Percentiles rank a stretch among this genome's conserved stretches.
phyloP scores from a whole-genome alignment of 805 yeast species.

The Ogataea populi-albae region DNA sequence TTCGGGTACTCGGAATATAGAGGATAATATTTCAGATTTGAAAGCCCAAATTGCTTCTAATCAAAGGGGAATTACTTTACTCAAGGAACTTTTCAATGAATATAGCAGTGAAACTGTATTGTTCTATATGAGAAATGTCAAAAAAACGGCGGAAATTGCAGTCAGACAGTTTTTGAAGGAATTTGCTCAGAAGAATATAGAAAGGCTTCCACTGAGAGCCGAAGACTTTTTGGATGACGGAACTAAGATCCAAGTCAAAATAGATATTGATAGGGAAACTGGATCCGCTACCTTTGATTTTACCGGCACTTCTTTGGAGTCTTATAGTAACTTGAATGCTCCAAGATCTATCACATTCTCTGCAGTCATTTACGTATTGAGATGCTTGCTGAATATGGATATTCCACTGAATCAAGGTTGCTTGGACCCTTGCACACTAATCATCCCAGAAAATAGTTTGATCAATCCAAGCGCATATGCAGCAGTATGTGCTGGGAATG shows the following conservation, averaged over 20 bases:
- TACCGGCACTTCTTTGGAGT: conserved; percentile 49
- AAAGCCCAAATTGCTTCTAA: conserved; percentile 53
- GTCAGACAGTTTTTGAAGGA: conserved; percentile 35
- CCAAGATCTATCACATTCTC: conserved; percentile 53
- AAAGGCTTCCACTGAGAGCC: conserved; percentile 38
- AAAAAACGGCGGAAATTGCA: conserved; percentile 45
- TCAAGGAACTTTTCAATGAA: conserved; percentile 42
- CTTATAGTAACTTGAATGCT: conserved; percentile 52
- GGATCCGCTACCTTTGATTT: conserved; percentile 51
- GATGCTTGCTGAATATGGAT: conserved; percentile 47
- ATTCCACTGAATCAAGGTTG: conserved; percentile 58
- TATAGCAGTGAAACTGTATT: conserved; percentile 41
- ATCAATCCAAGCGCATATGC: conserved; percentile 45
- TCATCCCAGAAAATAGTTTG: conserved; percentile 34
- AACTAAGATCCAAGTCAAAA: conserved; percentile 42
- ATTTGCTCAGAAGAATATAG: conserved; percentile 41
- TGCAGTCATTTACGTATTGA: conserved; percentile 50
- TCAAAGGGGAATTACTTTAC: conserved; percentile 46
- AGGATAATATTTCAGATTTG: conserved; percentile 51
- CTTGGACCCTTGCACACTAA: conserved; percentile 32
- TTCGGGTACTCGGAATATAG: conserved; percentile 52
- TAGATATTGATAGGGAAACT: conserved; percentile 38
- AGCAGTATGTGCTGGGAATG: conserved; percentile 47
- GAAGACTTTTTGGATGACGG: conserved; percentile 57
- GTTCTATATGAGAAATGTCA: conserved; percentile 47